Evolutionary conservation across 2,329 filamentous ascomycete genomes (phyloP).

Genomic region (Sarocladium strictum): DNA sequence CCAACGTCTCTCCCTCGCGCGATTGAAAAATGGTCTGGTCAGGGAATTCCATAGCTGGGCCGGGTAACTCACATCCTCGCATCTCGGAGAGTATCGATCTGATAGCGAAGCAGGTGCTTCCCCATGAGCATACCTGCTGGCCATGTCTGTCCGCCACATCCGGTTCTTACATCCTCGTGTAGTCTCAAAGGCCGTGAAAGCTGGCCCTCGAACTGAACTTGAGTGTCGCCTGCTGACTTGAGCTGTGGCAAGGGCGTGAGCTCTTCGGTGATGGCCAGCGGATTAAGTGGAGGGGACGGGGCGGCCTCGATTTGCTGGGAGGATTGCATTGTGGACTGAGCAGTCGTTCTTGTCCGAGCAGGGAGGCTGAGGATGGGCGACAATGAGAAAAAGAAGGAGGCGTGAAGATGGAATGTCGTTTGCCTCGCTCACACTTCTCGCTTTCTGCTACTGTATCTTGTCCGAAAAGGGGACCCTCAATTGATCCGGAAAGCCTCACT

Average conservation of each 20-base stretch:
- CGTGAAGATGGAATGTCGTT: not conserved
- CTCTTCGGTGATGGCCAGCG: conserved; percentile 46
- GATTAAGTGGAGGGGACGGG: conserved; percentile 43
- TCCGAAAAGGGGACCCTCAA: conserved; percentile 14
- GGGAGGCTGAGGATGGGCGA: too few relatives aligned
- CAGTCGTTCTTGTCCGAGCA: not conserved
- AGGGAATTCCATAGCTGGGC: not conserved
- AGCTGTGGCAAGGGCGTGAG: conserved; percentile 54
- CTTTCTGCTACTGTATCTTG: not conserved
- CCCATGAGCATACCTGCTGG: conserved; percentile 85
- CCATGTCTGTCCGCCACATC: conserved; percentile 93
- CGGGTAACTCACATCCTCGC: conserved; percentile 68
- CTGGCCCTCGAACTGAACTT: conserved; percentile 65
- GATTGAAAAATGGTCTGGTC: not conserved
- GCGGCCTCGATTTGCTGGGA: conserved; percentile 16
- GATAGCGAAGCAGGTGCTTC: conserved; percentile 77
- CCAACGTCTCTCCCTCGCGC: not conserved
- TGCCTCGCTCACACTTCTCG: not conserved
- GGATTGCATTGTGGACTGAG: conserved; percentile 10
- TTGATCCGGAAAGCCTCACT: conserved; percentile 13
- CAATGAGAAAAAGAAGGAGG: not conserved
- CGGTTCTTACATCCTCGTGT: conserved; percentile 78
- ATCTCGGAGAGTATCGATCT: conserved; percentile 53
- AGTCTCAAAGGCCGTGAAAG: conserved; percentile 65
- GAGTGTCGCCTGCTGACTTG: conserved; percentile 47